phyloP scores from a whole-genome alignment of 441 rosid species.

The Breynia disticha region DNA sequence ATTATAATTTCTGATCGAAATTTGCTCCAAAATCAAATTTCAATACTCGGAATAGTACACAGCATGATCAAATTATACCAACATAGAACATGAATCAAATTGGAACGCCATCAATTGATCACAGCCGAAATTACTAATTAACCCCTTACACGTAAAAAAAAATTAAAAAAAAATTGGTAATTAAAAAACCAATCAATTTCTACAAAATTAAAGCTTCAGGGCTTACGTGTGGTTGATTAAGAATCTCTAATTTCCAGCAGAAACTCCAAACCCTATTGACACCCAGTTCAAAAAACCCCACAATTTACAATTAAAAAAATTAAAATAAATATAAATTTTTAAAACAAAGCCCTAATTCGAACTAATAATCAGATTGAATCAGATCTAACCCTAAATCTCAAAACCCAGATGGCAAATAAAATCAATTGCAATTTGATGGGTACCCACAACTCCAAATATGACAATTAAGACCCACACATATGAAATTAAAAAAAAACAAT shows the following conservation, averaged over 20 bases:
- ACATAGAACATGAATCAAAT: constrained; percentile 3
- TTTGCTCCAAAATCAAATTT: not conserved
- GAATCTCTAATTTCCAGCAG: constrained; percentile 34
- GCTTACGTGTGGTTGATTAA: constrained; percentile 49
- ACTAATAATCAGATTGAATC: constrained; percentile 3
- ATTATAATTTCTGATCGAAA: too few species aligned
- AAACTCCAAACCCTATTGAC: constrained; percentile 25
- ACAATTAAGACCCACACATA: too few species aligned
- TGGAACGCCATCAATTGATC: constrained; percentile 4
- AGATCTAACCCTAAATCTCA: constrained; percentile 47
- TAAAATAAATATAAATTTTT: not conserved
- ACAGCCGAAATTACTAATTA: constrained; percentile 7
- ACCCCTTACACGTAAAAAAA: not conserved
- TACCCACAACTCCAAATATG: too few species aligned
- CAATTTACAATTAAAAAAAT: constrained; percentile 3
- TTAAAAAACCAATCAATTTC: constrained; percentile 6
- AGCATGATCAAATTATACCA: constrained; percentile 1
- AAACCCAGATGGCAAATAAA: constrained; percentile 15
- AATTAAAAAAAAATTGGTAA: not conserved
- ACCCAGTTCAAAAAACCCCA: constrained; percentile 18
- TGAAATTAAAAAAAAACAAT: too few species aligned
- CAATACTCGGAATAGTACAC: not conserved
- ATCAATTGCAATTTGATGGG: too few species aligned
- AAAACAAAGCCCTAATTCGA: not conserved
- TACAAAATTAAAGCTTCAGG: constrained; percentile 7